Base-by-base conservation (phyloP, 208 protist genomes). In the Trypanosoma conorhini region DNA sequence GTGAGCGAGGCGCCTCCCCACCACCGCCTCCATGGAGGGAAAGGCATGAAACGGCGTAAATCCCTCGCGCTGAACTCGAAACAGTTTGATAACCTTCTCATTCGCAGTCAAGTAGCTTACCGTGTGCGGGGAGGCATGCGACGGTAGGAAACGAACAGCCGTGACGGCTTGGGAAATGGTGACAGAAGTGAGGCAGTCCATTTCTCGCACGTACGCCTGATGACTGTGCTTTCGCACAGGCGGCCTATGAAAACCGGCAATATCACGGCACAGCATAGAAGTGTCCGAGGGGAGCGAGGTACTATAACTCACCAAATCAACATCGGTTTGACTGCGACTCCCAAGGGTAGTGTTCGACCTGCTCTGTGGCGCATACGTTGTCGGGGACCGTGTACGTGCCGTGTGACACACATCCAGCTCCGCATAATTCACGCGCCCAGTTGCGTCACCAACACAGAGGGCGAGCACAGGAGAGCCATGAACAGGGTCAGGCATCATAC, bases 71-170 rank as follows among this genome's bases (percentile, higher is more conserved):
- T 80, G 88, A 35, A 96, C 86, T 51, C 89, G 88, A 69, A 94
- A 96, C 0, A 96, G 75, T 72, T 96, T 96, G 58, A 96, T 91
- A 12, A 92, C 82, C 2, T 86, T 82, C 72, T 96, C 87, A 72
- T 91, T 96, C n/a, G 91, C 85, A 24, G 88, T 87, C 30, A 96
- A 75, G 73, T 96, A 96, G 66, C 85, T 93, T 30, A 94, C 80
- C 62, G 81, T 91, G 76, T 79, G 92, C 13, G 91, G 91, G 3
- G 91, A 93, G 51, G 77, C 84, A 17, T 87, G 79, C 24, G 73
- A 68, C 19, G 73, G 73, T 22, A 92, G 72, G 77, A 93, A 96
- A 50, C 67, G 58, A 17, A 96, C 67, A 56, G 84, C 87, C 70
- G 91, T 93, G 30, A 96, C 79, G 35, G 80, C 81, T 22, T 89